phyloP scores from a whole-genome alignment of 192 early-diverging fungal genomes.

The Bifiguratus adelaidae region DNA sequence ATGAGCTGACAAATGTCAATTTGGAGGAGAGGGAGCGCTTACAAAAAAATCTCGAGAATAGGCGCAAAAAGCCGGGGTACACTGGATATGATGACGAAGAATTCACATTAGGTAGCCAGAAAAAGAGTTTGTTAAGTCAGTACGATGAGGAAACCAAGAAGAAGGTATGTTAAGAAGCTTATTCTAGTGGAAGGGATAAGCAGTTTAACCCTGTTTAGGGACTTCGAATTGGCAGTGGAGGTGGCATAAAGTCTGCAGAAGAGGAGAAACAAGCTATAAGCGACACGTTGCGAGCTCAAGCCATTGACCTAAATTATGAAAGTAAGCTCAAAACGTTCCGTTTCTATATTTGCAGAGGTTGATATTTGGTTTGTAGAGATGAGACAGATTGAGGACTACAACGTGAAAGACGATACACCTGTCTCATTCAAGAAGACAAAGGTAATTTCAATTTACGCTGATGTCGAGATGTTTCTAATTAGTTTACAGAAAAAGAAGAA shows the following conservation, averaged over 20 bases:
- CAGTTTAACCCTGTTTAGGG: no score
- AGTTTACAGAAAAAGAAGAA: constrained; percentile 43
- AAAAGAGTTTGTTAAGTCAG: constrained; percentile 52
- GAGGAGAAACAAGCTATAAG: constrained; percentile 24
- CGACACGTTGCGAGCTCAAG: constrained; percentile 30
- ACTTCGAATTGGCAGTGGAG: no score
- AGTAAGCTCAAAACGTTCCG: no score
- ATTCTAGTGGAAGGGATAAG: not conserved
- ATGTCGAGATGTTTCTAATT: not conserved
- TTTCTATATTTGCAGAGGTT: no score
- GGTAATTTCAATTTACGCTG: constrained; percentile 27
- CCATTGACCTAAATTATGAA: constrained; percentile 41
- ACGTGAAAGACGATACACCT: constrained; percentile 77
- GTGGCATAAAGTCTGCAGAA: no score
- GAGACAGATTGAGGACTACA: constrained; percentile 75
- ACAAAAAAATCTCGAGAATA: constrained; percentile 66
- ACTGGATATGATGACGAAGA: constrained; percentile 71
- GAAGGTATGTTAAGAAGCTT: constrained; percentile 1
- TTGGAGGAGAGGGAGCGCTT: constrained; percentile 57
- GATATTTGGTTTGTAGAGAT: no score
- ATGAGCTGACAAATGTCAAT: constrained; percentile 62
- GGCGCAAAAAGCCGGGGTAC: constrained; percentile 53
- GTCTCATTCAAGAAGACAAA: constrained; percentile 74
- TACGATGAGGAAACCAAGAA: constrained; percentile 64
- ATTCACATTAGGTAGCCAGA: constrained; percentile 28